Conservation (phyloP, 2,329 filamentous ascomycete genomes). For the Colletotrichum neosansevieriae region DNA sequence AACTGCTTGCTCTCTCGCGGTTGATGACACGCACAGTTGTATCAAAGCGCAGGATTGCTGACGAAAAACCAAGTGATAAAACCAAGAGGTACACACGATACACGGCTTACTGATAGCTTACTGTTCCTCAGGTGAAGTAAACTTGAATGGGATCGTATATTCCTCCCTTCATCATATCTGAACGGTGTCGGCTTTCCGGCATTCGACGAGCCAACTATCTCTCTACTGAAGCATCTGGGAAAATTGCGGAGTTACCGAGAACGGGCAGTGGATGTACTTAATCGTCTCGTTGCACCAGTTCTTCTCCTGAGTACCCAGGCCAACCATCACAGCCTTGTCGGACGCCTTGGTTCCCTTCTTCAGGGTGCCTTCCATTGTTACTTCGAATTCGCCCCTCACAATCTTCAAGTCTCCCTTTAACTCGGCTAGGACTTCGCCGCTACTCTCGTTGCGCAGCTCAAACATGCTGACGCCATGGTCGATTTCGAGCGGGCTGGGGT, state of each 20-base stretch:
- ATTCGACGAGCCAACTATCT: neutral
- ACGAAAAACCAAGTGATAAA: no score
- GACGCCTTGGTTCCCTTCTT: slow-evolving; percentile 36
- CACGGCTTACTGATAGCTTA: no score
- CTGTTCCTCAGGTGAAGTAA: neutral
- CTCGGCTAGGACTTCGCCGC: slow-evolving; percentile 45
- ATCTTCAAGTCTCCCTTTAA: slow-evolving; percentile 48
- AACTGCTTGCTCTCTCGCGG: neutral
- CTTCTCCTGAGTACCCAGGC: slow-evolving; percentile 43
- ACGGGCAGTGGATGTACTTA: slow-evolving; percentile 43
- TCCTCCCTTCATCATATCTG: slow-evolving; percentile 27
- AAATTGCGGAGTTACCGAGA: slow-evolving; percentile 37
- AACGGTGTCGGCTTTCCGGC: neutral
- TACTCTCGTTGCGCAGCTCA: slow-evolving; percentile 46
- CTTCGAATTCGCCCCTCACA: slow-evolving; percentile 45
- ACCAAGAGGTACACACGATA: no score
- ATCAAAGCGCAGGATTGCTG: no score
- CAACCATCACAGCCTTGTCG: slow-evolving; percentile 44
- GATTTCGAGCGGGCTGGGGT: slow-evolving; percentile 49
- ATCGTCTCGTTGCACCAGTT: slow-evolving; percentile 49
- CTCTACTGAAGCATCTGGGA: slow-evolving; percentile 27
- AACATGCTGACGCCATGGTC: slow-evolving; percentile 48
- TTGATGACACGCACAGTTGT: neutral
- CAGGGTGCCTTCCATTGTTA: slow-evolving; percentile 45
- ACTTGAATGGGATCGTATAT: slow-evolving; percentile 7